Conservation (phyloP, 306 rosid genomes). For the Cucurbita pepo region DNA sequence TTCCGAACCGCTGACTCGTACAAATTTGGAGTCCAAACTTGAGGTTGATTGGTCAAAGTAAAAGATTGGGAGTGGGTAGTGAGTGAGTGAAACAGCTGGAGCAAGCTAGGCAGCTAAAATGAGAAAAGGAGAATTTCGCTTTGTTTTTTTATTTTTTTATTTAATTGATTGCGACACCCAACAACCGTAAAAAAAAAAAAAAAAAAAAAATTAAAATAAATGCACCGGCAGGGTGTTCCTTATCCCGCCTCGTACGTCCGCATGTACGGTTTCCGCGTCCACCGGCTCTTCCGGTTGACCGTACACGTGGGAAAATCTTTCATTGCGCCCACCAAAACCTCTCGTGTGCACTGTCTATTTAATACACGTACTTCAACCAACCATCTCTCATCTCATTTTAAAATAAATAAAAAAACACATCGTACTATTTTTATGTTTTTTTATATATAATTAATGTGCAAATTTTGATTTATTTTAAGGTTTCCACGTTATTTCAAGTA, state of each 20-base stretch:
- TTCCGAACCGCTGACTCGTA: no score
- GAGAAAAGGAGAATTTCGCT: neutral
- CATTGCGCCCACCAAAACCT: neutral
- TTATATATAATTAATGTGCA: no score
- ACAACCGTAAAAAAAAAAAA: neutral
- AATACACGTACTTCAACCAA: no score
- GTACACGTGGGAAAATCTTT: neutral
- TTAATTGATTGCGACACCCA: neutral
- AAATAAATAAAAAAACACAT: no score
- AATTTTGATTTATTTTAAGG: no score
- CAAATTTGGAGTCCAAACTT: no score
- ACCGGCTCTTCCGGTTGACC: slow-evolving; percentile 2
- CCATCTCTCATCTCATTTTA: no score
- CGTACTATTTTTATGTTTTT: no score
- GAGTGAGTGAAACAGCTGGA: slow-evolving; percentile 5
- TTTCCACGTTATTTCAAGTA: no score
- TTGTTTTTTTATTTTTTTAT: neutral
- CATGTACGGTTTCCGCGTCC: slow-evolving; percentile 7
- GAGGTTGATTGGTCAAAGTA: neutral
- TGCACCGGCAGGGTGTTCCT: neutral
- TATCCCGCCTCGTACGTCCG: neutral
- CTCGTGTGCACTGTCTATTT: neutral
- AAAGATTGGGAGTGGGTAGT: neutral
- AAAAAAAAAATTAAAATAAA: neutral
- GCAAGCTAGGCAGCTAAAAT: neutral